These are phyloP conservation scores for Suillus plorans DNA, from an alignment of 768 basidiomycete genomes.

Conservation along the genomic window DNA sequence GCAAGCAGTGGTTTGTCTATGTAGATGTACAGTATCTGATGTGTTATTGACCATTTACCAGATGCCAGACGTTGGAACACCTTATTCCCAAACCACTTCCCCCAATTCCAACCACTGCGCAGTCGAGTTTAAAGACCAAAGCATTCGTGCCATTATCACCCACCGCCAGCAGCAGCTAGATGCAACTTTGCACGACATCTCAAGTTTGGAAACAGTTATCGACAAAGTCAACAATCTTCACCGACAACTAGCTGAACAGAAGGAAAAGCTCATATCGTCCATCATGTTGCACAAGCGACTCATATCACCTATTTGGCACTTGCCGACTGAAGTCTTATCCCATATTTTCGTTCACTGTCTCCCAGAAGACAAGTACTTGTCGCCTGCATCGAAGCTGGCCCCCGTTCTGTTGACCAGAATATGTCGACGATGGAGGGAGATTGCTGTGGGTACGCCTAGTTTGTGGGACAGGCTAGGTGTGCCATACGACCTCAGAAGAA, in stretches of 20 bases:
- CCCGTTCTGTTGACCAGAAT: constrained; percentile 42
- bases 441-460: constrained; percentile 39
- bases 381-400: background rate
- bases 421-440: constrained; percentile 41
- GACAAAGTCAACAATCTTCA: constrained; percentile 10
- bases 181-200: background rate
- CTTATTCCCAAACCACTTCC: background rate
- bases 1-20: background rate
- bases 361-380: constrained; percentile 24
- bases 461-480: constrained; percentile 38
- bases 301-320: constrained; percentile 30
- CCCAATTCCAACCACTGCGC: background rate
- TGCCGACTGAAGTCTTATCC: constrained; percentile 46
- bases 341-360: constrained; percentile 47
- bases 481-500: too few species aligned
- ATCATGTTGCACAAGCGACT: constrained; percentile 17
- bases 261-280: background rate
- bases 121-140: background rate
- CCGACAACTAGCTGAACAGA: constrained; percentile 15
- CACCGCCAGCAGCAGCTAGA: background rate
- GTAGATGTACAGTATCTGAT: background rate
- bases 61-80: background rate
- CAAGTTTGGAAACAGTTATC: constrained; percentile 10
- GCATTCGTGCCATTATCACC: background rate
- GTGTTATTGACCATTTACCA: background rate